Evolutionary conservation across 768 basidiomycete genomes (phyloP).

Genomic region (Hygrophorus pudorinus): DNA sequence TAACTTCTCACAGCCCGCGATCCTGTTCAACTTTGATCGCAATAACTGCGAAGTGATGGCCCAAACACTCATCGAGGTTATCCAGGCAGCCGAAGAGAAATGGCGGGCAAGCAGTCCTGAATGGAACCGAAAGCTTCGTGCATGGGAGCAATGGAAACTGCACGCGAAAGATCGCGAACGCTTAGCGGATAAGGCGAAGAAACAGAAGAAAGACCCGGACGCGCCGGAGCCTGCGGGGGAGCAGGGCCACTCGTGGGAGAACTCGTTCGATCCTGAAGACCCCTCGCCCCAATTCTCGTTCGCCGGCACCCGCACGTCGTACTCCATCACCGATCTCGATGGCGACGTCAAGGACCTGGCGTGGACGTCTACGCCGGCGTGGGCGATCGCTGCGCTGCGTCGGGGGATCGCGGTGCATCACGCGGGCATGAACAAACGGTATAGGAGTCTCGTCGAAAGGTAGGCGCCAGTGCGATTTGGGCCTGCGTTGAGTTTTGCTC

Average conservation of each 20-base stretch:
- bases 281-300: slow-evolving; percentile 56
- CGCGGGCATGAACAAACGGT: slow-evolving; percentile 55
- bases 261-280: slow-evolving; percentile 45
- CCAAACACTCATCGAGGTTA: slow-evolving; percentile 19
- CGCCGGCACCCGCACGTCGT: slow-evolving; percentile 30
- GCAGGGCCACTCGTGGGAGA: slow-evolving; percentile 34
- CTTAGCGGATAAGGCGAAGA: slow-evolving; percentile 27
- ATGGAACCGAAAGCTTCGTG: slow-evolving; percentile 40
- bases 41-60: slow-evolving; percentile 48
- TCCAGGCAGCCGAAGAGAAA: slow-evolving; percentile 33
- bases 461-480: slow-evolving; percentile 11
- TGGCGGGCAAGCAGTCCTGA: slow-evolving; percentile 38
- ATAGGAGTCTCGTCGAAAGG: slow-evolving; percentile 51
- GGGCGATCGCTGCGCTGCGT: slow-evolving; percentile 37
- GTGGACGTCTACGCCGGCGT: slow-evolving; percentile 26
- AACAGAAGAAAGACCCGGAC: slow-evolving; percentile 26
- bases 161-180: slow-evolving; percentile 40
- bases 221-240: slow-evolving; percentile 10
- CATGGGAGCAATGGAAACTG: slow-evolving; percentile 41
- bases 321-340: slow-evolving; percentile 37
- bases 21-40: slow-evolving; percentile 61
- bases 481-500: background rate
- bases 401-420: slow-evolving; percentile 66
- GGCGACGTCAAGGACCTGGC: slow-evolving; percentile 33
- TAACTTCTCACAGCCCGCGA: slow-evolving; percentile 37